Base-by-base conservation (phyloP, 2,329 filamentous ascomycete genomes). In the Amauroascus niger region DNA sequence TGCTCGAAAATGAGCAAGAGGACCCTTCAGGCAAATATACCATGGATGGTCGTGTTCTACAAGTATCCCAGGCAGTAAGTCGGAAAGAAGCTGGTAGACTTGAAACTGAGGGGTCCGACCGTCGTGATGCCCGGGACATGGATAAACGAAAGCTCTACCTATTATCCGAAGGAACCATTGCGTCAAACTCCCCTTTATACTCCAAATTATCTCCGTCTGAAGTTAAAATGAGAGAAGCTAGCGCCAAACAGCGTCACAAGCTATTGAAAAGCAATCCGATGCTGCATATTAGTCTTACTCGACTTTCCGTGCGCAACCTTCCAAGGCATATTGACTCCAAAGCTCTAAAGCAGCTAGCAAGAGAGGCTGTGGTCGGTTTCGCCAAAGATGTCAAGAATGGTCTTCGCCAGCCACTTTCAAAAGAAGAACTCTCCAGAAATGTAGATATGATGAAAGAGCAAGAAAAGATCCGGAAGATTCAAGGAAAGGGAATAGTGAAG, bases 291-390 rank as follows among this genome's bases (percentile, higher is more conserved):
- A 93, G 86, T 68, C 76, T 98, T 49, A 95, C 89, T 6, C 86
- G 93, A 63, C 80, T 98, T 30, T 91, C 91, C 1, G 75, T 98
- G 53, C 87, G 93, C 61, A 98, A 98, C 66, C 79, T 98, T 4
- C 93, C 93, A 2, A 83, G 87, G 58, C 83, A 84, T 65, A 77
- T 96, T 59, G 84, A 79, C 22, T 87, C 87, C 22, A 97, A 95
- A 69, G 87, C 88, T 52, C 78, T 98, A 49, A 98, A 98, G 69
- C 84, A 87, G 40, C 79, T 98, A 44, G 93, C 93, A 9, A 82
- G 93, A 59, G 81, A 93, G 68, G 93, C 88, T n/a, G 81, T 96
- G 11, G 93, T 97, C 47, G 90, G 88, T 0, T 98, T 98, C 64
- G 90, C 93, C 39, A 86, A 78, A 57, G 93, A 98, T 63, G 88